phyloP scores from a whole-genome alignment of 2,329 filamentous ascomycete genomes.

The Harringtonia lauricola region DNA sequence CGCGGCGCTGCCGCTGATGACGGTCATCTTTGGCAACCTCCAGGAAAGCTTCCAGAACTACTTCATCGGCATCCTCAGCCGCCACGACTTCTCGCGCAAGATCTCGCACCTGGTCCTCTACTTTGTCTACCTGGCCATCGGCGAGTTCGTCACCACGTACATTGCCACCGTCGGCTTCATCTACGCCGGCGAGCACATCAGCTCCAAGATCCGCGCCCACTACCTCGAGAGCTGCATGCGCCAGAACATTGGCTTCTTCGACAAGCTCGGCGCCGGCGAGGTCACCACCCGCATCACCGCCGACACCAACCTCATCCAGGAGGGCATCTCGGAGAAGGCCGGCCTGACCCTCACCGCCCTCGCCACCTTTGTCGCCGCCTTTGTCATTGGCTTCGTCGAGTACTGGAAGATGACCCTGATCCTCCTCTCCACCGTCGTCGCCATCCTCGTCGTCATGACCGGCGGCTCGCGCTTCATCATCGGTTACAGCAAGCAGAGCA shows the following conservation, averaged over 20 bases:
- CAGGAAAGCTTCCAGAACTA: slow-evolving; percentile 60
- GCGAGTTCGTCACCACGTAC: slow-evolving; percentile 68
- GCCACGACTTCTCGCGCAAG: slow-evolving; percentile 45
- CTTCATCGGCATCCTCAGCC: slow-evolving; percentile 35
- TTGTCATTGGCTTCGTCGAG: slow-evolving; percentile 80
- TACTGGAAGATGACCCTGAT: slow-evolving; percentile 93
- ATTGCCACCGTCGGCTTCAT: slow-evolving; percentile 82
- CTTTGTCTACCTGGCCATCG: slow-evolving; percentile 76
- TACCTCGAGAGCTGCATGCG: slow-evolving; percentile 77
- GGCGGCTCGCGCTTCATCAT: slow-evolving; percentile 63
- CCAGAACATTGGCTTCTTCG: slow-evolving; percentile 88
- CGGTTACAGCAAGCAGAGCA: slow-evolving; percentile 66
- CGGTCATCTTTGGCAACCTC: slow-evolving; percentile 68
- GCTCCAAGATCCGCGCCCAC: slow-evolving; percentile 65
- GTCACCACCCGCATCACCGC: slow-evolving; percentile 91
- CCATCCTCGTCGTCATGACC: slow-evolving; percentile 69
- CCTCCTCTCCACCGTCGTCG: slow-evolving; percentile 68
- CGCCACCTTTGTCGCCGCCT: slow-evolving; percentile 77
- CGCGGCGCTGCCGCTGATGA: slow-evolving; percentile 70
- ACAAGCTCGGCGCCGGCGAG: slow-evolving; percentile 85
- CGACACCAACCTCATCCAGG: slow-evolving; percentile 87
- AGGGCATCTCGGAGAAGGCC: slow-evolving; percentile 87
- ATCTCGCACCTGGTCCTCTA: slow-evolving; percentile 61
- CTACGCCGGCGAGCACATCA: slow-evolving; percentile 71
- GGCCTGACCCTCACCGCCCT: slow-evolving; percentile 64